Evolutionary conservation across 2,329 filamentous ascomycete genomes (phyloP), one percentile per base, ranked within the genome.

Genomic region (Epichloe sp.): DNA sequence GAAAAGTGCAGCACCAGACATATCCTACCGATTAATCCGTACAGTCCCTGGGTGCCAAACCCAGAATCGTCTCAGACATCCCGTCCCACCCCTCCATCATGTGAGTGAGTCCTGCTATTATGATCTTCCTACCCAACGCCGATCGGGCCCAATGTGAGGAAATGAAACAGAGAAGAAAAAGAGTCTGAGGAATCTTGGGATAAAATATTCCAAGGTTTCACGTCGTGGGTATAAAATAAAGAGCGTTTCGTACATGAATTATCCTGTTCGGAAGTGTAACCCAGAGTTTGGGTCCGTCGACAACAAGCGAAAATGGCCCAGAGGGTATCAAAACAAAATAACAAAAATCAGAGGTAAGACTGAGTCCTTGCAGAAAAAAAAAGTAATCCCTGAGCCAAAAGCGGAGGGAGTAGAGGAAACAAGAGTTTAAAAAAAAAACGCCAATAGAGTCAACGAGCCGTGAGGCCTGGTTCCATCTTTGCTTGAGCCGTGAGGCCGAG

Each of bases 401-500:
- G n/a, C 10, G 10, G 31, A 31, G 7, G 23, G 31, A 46, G n/a
- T 14, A n/a, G n/a, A 36, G n/a, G 14, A 31, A 43, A 47, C 21
- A 44, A 21, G 21, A 44, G 19, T 45, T 51, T n/a, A n/a, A 23
- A n/a, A 19, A 41, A 40, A 44, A 44, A 52, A 54, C 51, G 50
- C 49, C 45, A 48, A 52, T 35, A 21, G 21, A 54, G 46, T 47
- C 38, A 54, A 55, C 56, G 51, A 59, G 60, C 60, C 59, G 59
- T 59, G 62, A 63, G 62, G 60, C 60, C 52, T 53, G 43, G 56
- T 55, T 52, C 55, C 52, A 50, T 63, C 59, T 63, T 53, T 59
- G 55, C 54, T 49, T 26, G 23, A 57, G 61, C 62, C 62, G 62
- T 53, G 62, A 62, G 61, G 59, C 62, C 57, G n/a, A n/a, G 15